Evolutionary conservation across 345 rosid species (phyloP).

Genomic region (Rhodamnia argentea): DNA sequence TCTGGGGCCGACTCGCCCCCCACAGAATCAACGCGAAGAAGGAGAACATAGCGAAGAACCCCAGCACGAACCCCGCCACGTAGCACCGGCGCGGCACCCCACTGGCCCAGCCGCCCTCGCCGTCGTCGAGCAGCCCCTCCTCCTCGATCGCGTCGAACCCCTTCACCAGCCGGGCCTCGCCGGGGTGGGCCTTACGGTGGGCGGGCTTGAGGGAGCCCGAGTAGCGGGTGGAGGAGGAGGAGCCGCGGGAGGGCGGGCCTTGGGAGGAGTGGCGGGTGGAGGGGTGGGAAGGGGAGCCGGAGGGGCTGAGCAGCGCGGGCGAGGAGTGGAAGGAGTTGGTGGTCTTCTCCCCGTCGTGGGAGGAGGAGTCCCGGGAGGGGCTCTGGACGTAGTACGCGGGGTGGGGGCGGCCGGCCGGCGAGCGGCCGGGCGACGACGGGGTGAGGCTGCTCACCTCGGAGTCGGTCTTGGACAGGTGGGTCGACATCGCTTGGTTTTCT

Average conservation of each 20-base stretch:
- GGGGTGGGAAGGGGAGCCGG: slow-evolving; percentile 65
- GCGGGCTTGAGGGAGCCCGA: slow-evolving; percentile 40
- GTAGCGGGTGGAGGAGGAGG: slow-evolving; percentile 60
- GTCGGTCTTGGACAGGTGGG: slow-evolving; percentile 40
- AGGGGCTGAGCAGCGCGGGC: slow-evolving; percentile 47
- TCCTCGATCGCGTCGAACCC: slow-evolving; percentile 69
- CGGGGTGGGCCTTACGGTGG: slow-evolving; percentile 10
- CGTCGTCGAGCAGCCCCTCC: slow-evolving; percentile 40
- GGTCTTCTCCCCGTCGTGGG: slow-evolving; percentile 59
- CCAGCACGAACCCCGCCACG: slow-evolving; percentile 32
- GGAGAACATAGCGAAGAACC: slow-evolving; percentile 43
- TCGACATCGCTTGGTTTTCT: background rate
- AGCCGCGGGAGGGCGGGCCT: slow-evolving; percentile 62
- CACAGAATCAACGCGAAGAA: slow-evolving; percentile 52
- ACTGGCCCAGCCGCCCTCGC: background rate
- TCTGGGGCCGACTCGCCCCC: slow-evolving; percentile 63
- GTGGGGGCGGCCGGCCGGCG: slow-evolving; percentile 27
- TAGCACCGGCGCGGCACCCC: slow-evolving; percentile 40
- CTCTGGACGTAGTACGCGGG: slow-evolving; percentile 68
- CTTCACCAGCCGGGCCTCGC: slow-evolving; percentile 16
- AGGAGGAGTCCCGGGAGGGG: slow-evolving; percentile 45
- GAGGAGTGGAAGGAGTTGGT: slow-evolving; percentile 62
- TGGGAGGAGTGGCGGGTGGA: slow-evolving; percentile 55
- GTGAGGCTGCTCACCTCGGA: slow-evolving; percentile 57
- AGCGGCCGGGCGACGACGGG: slow-evolving; percentile 40